Evolutionary conservation across 176 grass and related monocot genomes (phyloP), one percentile per base, ranked within the genome.

Genomic region (Carex littledalei): DNA sequence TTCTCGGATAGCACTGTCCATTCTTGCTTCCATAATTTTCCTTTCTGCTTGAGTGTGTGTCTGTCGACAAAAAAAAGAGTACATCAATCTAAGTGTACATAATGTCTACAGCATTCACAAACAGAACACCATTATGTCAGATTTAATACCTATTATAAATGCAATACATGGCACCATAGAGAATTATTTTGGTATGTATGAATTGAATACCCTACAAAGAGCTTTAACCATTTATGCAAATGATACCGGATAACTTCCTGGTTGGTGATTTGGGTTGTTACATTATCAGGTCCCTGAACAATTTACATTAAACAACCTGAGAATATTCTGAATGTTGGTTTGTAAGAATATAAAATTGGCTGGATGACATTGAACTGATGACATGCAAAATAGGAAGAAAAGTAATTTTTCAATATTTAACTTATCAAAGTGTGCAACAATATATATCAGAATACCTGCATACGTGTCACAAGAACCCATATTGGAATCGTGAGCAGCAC

Each of bases 381-480:
- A 55, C 50, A 17, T 29, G 52, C 32, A 63, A 24, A 54, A 54
- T 54, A 54, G 21, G 50, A 11, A 76, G 47, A 76, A 21, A 41
- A 60, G 10, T 61, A 22, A 61, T 2, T 21, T 81, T 37, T 45
- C 43, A 32, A 14, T 74, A 55, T 31, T 49, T 79, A 43, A 67
- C 59, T 50, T 24, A 53, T 7, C 41, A 37, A 78, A 62, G 18
- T 41, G 84, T 52, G 26, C 15, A 70, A 67, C 3, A 70, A 70
- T 64, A 67, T 73, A 86, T 58, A 54, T 71, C 50, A 74, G 39
- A 7, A 41, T 90, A 95, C 95, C 95, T 98, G 95, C 95, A 98
- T 98, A 73, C 93, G 93, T 63, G 95, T 98, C 72, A 98, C 95
- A 73, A 98, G 89, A 71, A 98, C 89, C 95, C 95, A 98, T 90